These are phyloP conservation scores for Dothiorella sarmentorum DNA, from an alignment of 2,329 filamentous ascomycete species.

Conservation along the genomic window DNA sequence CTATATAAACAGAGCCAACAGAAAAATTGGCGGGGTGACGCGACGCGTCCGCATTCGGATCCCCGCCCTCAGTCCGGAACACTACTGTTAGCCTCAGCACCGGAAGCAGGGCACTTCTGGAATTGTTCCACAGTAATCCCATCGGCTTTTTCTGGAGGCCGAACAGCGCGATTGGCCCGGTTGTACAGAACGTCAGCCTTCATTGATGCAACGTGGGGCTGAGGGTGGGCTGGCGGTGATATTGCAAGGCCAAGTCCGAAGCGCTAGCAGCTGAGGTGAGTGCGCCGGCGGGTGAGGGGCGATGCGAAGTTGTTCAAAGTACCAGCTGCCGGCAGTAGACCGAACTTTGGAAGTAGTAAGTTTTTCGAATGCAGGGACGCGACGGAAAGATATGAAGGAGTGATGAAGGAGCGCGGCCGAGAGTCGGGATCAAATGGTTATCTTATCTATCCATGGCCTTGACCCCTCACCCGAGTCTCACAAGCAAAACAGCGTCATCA, in stretches of 20 bases:
- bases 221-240: neutral
- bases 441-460: neutral
- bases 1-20: conserved; percentile 5
- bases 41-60: conserved; percentile 10
- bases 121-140: neutral
- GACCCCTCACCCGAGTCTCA: neutral
- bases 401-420: no score
- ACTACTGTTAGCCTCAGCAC: neutral
- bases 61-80: conserved; percentile 8
- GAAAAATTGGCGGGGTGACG: conserved; percentile 6
- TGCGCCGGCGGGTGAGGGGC: conserved; percentile 4
- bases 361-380: neutral
- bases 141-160: neutral
- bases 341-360: neutral
- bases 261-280: conserved; percentile 3
- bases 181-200: neutral
- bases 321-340: neutral
- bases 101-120: neutral
- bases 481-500: no score
- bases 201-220: neutral
- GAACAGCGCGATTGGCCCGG: neutral
- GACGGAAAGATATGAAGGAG: neutral
- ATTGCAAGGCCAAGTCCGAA: neutral
- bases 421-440: no score
- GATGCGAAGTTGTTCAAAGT: neutral